Base-by-base conservation (phyloP, 495 filamentous ascomycete species). In the Lophiostoma macrostomum region DNA sequence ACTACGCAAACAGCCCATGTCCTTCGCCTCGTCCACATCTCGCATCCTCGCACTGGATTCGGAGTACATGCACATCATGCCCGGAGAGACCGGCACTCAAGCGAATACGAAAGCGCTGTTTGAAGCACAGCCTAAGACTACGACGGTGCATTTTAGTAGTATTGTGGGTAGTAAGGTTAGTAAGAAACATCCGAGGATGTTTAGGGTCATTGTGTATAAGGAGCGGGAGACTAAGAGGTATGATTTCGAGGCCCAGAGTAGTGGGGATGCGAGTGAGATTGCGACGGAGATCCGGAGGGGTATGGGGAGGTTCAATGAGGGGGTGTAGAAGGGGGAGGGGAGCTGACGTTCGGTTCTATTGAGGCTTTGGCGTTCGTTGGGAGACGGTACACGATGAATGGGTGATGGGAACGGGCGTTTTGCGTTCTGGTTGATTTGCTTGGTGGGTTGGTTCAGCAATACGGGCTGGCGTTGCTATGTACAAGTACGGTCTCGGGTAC, bases 31-130 rank as follows among this genome's bases (percentile, higher is more conserved):
- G 3, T 83, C 88, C 42, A 87, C 88, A 56, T 82, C 91, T 64
- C 83, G 87, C 31, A 81, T 94, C 12, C 74, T 98, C 22, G 85
- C 87, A 5, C 89, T 98, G 56, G 93, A 97, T 64, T 89, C 89
- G 37, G 93, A 98, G 66, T 96, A 95, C 61, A 80, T 98, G 66
- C 93, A 96, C 69, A 90, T 97, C 59, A 85, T 95, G 76, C 90
- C 93, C 28, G 81, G 78, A 0, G 83, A 84, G 19, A 43, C 49
- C 2, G 22, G 47, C 30, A 40, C 48, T 31, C 14, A 51, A 23
- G 36, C 53, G 3, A 56, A 47, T 28, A 64, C 54, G n/a, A 65
- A 60, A 7, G 79, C 69, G 6, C 66, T 71, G 2, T 77, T 78
- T 19, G 78, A 79, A 20, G 64, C 35, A 5, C 34, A 39, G 24